These are phyloP conservation scores for Pestalotiopsis sp. DNA, from an alignment of 2,329 filamentous ascomycete species.

Conservation along the genomic window DNA sequence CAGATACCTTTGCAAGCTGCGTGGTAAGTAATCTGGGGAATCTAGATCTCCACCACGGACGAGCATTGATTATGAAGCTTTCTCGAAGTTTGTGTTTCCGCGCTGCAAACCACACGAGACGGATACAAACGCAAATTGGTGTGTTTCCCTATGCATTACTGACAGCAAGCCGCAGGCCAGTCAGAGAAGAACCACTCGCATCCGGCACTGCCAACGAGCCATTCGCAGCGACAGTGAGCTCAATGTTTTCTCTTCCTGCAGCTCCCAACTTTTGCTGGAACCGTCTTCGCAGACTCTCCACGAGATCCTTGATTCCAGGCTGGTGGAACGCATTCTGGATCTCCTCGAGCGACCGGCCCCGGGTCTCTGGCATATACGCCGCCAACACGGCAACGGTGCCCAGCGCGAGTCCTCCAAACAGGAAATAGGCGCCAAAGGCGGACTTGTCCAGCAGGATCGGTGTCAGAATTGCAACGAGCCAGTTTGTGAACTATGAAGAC, in stretches of 20 bases:
- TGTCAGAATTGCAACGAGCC: constrained; percentile 41
- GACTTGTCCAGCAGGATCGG: constrained; percentile 28
- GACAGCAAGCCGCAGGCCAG: not conserved
- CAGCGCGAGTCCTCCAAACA: constrained; percentile 44
- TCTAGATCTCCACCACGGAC: no score
- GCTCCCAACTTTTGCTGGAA: not conserved
- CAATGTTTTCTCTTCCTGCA: not conserved
- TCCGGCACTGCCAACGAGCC: not conserved
- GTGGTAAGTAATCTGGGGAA: no score
- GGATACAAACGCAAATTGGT: not conserved
- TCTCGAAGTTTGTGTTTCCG: not conserved
- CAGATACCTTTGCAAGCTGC: no score
- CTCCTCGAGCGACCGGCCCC: constrained; percentile 48
- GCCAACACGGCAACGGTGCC: constrained; percentile 40
- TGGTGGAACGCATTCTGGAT: constrained; percentile 49
- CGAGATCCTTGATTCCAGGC: constrained; percentile 4
- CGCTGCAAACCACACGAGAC: not conserved
- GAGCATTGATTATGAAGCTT: not conserved
- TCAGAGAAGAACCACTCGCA: not conserved
- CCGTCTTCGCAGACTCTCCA: not conserved
- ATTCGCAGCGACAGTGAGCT: not conserved
- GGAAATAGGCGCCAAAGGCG: constrained; percentile 46
- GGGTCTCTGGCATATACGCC: constrained; percentile 53
- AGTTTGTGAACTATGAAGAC: constrained; percentile 38
- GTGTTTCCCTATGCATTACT: not conserved